These are phyloP conservation scores for Raphidocelis subcapitata DNA, from an alignment of 139 green algal genomes.

Conservation along the genomic window DNA sequence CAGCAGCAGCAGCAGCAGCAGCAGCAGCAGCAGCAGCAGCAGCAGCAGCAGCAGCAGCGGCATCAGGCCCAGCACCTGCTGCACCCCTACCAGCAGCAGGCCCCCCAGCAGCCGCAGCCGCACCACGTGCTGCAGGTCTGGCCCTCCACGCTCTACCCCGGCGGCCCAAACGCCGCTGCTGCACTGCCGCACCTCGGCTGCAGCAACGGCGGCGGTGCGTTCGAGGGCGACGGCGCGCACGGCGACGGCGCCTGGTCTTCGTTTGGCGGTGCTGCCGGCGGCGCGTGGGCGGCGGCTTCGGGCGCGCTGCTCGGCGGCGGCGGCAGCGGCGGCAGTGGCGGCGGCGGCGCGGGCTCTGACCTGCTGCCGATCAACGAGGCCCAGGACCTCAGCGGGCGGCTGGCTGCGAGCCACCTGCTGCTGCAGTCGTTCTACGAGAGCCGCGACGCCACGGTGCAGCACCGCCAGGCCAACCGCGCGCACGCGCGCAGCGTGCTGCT, in stretches of 20 bases:
- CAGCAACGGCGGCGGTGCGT: constrained; percentile 14
- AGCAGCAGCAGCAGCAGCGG: not conserved
- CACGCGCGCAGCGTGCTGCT: constrained; percentile 26
- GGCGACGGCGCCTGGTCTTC: not conserved
- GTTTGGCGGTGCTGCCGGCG: not conserved
- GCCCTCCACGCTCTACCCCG: constrained; percentile 15
- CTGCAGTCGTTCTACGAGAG: constrained; percentile 56
- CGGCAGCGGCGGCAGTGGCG: not conserved
- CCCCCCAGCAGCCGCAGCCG: not conserved
- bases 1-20: not conserved
- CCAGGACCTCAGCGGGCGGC: constrained; percentile 13
- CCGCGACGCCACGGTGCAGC: constrained; percentile 38
- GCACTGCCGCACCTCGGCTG: not conserved
- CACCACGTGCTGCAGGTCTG: not conserved
- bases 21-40: not conserved
- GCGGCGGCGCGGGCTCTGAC: not conserved
- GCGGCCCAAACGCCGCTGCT: constrained; percentile 16
- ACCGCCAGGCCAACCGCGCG: constrained; percentile 23
- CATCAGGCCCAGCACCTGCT: not conserved
- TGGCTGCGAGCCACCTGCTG: constrained; percentile 43
- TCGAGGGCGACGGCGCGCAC: not conserved
- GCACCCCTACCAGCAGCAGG: not conserved
- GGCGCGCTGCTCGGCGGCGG: not conserved
- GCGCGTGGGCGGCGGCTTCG: constrained; percentile 1
- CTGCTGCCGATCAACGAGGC: constrained; percentile 38